These are phyloP conservation scores for Gossypium longicalyx DNA, from an alignment of 345 rosid species.

Conservation along the genomic window DNA sequence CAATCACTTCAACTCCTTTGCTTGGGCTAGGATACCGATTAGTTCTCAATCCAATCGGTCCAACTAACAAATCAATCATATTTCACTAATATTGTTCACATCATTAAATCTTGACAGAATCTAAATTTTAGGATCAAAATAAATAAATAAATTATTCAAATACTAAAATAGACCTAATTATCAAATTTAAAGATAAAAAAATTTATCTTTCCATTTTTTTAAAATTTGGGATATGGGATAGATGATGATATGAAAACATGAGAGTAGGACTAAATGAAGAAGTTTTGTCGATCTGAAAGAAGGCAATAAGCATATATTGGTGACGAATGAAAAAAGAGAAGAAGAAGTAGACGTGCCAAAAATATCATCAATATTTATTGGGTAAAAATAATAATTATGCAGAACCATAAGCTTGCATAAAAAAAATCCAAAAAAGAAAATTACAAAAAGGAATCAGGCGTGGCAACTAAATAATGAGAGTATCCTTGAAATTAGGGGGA, in stretches of 20 bases:
- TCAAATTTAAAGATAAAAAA: accelerated
- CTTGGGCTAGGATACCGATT: no score
- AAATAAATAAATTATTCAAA: no score
- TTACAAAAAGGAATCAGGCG: slow-evolving; percentile 47
- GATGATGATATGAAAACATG: not conserved
- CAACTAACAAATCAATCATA: no score
- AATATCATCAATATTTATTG: slow-evolving; percentile 33
- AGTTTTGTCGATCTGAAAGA: slow-evolving; percentile 32
- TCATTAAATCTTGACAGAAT: no score
- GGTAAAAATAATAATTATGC: slow-evolving; percentile 34
- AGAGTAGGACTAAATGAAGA: slow-evolving; percentile 28
- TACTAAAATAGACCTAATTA: no score
- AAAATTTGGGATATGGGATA: no score
- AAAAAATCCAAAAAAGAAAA: not conserved
- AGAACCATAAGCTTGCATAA: slow-evolving; percentile 14
- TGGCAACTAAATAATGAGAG: slow-evolving; percentile 57
- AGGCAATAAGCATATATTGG: slow-evolving; percentile 11
- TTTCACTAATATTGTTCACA: no score
- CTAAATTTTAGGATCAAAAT: accelerated
- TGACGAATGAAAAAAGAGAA: slow-evolving; percentile 17
- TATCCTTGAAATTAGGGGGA: slow-evolving; percentile 46
- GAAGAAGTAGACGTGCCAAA: slow-evolving; percentile 34
- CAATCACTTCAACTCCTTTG: no score
- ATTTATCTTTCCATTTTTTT: no score
- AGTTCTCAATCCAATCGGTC: no score